Evolutionary conservation across 1,284 basidiomycete genomes (phyloP).

Genomic region (Phlebopus sp.): DNA sequence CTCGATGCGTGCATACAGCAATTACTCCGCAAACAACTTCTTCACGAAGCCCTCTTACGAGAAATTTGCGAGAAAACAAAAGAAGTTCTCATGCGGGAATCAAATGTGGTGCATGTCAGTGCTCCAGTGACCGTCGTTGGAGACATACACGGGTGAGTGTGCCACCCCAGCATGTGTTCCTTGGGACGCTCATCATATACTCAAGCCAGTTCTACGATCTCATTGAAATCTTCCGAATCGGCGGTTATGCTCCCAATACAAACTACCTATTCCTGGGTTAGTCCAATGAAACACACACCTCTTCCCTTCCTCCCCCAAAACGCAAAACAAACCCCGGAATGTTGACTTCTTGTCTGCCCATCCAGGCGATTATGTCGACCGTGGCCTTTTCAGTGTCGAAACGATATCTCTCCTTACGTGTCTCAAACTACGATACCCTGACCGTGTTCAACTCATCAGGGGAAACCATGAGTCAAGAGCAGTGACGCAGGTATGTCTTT

Average conservation of each 20-base stretch:
- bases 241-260: constrained; percentile 93
- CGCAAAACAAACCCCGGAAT: constrained; percentile 2
- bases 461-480: constrained; percentile 99
- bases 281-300: constrained; percentile 31
- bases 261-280: constrained; percentile 96
- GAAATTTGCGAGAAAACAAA: constrained; percentile 99
- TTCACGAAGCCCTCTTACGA: constrained; percentile 87
- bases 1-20: constrained; percentile 93
- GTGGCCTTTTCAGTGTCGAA: constrained; percentile 96
- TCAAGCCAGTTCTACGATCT: constrained; percentile 98
- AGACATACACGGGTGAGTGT: constrained; percentile 94
- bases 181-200: constrained; percentile 26
- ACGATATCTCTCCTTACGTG: constrained; percentile 97
- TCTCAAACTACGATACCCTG: constrained; percentile 95
- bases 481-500: constrained; percentile 82
- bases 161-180: constrained; percentile 8
- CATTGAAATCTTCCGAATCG: constrained; percentile 98
- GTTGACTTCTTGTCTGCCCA: constrained; percentile 1
- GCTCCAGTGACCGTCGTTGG: constrained; percentile 99
- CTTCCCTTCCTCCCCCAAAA: not conserved
- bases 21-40: constrained; percentile 85
- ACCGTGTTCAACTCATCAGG: constrained; percentile 94
- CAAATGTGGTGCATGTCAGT: constrained; percentile 96
- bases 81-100: constrained; percentile 98
- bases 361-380: constrained; percentile 95